Percentiles rank a stretch among this genome's conserved stretches.
Evolutionary conservation across 2,329 filamentous ascomycete genomes (phyloP).

Genomic region (Claviceps capensis): DNA sequence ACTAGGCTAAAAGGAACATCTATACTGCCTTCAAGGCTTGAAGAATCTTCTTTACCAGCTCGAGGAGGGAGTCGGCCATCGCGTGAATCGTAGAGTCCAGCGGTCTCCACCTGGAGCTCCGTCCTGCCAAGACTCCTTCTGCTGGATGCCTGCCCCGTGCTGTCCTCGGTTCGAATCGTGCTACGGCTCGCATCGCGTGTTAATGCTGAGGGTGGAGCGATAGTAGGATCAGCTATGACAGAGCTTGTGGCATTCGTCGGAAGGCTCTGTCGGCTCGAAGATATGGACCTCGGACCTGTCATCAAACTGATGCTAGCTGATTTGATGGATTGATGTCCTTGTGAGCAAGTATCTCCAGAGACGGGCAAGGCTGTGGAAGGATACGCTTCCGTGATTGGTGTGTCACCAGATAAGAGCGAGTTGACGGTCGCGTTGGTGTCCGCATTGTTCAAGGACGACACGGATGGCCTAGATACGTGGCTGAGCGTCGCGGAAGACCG

Average conservation of each 20-base stretch:
- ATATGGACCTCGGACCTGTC: constrained; percentile 28
- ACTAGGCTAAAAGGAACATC: constrained; percentile 31
- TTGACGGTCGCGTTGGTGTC: constrained; percentile 23
- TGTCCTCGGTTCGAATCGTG: constrained; percentile 29
- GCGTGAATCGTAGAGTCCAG: constrained; percentile 24
- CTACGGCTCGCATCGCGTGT: constrained; percentile 33
- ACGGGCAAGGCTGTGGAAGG: constrained; percentile 20
- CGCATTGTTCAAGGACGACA: constrained; percentile 26
- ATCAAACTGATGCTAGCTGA: constrained; percentile 34
- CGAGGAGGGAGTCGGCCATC: constrained; percentile 22
- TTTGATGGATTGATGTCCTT: constrained; percentile 30
- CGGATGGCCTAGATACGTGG: constrained; percentile 27
- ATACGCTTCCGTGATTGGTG: constrained; percentile 22
- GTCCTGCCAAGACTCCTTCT: constrained; percentile 30
- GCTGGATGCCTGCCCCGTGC: constrained; percentile 20
- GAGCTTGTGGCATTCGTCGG: constrained; percentile 29
- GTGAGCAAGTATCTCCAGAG: constrained; percentile 26
- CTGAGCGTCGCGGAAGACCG: constrained; percentile 27
- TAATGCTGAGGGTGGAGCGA: constrained; percentile 36
- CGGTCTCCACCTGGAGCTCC: constrained; percentile 25
- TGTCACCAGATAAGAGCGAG: constrained; percentile 17
- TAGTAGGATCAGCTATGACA: constrained; percentile 28
- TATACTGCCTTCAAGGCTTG: constrained; percentile 30
- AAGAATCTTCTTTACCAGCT: constrained; percentile 28
- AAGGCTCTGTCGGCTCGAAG: constrained; percentile 25